phyloP scores from a whole-genome alignment of 495 filamentous ascomycete species.

The Aspergillus funiculosus region DNA sequence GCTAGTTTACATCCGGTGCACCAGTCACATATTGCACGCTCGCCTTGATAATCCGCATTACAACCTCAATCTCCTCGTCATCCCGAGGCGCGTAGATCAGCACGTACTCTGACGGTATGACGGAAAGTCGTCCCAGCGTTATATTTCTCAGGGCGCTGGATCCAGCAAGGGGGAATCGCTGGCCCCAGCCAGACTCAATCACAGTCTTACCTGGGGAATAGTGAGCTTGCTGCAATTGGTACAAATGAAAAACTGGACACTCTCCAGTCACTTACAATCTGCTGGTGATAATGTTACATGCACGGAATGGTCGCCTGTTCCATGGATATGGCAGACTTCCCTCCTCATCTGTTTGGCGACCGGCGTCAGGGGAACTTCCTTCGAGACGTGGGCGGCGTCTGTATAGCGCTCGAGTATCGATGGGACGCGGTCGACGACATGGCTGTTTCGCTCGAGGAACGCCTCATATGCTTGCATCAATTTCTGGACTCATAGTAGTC shows the following conservation, averaged over 20 bases:
- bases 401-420: conserved; percentile 29
- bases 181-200: conserved; percentile 78
- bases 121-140: conserved; percentile 32
- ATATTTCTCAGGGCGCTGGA: conserved; percentile 38
- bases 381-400: conserved; percentile 27
- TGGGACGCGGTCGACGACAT: conserved; percentile 25
- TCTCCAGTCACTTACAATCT: conserved; percentile 42
- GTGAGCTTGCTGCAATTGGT: background rate
- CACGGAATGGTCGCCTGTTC: conserved; percentile 58
- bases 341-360: conserved; percentile 33
- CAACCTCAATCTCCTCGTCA: conserved; percentile 59
- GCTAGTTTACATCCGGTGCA: no score
- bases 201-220: conserved; percentile 52
- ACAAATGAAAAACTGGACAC: background rate
- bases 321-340: conserved; percentile 77
- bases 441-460: conserved; percentile 27
- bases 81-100: conserved; percentile 80
- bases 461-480: conserved; percentile 19
- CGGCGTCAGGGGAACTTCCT: conserved; percentile 18
- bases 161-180: conserved; percentile 76
- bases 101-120: conserved; percentile 57
- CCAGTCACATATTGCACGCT: conserved; percentile 38
- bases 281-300: conserved; percentile 73
- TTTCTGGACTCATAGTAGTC: conserved; percentile 20
- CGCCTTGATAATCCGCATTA: conserved; percentile 68